Evolutionary conservation across 1,139 yeast species (phyloP), one percentile per base, ranked within the genome.

Genomic region (Candida anutae): DNA sequence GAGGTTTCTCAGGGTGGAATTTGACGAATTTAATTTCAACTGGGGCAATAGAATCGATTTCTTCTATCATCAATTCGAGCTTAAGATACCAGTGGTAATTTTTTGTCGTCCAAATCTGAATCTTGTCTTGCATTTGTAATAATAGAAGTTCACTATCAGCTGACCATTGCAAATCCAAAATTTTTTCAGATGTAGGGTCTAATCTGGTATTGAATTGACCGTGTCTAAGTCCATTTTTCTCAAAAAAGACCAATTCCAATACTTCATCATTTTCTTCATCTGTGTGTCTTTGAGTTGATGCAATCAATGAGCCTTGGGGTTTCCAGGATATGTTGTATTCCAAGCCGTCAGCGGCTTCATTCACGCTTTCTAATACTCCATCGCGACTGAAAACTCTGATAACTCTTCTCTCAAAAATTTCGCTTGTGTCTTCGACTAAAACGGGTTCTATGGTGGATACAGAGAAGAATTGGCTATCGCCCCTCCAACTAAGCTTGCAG

Each of bases 71-170:
- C 4, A 88, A 56, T 47, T 81, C 94, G 52, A 82, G 94, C 48
- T 93, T 90, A 40, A 88, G 64, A 50, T 82, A 85, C 97, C 98
- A 93, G 50, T 88, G 94, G 52, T 88, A 93, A 51, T 93, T 93
- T 46, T 84, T 88, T 2, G 83, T 68, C 1, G 94, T 78, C 97
- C 97, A 93, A 21, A 93, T 57, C 48, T 83, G 94, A 13, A 90
- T 66, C 20, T 73, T 58, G 39, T 78, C 69, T 2, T 55, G 41
- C 17, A 80, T 55, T 30, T 74, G 78, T 15, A 90, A 59, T 1
- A 94, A 81, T 33, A 93, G 58, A 2, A 84, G 67, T 40, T 87
- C 94, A 28, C 93, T 79, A 41, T 80, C 81, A 23, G 77, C 65
- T 34, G 90, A 84, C 98, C 98, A 93, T 23, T 71, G 66, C 13